These are phyloP conservation scores for Wickerhamomyces alni DNA, from an alignment of 805 yeast genomes.

Conservation along the genomic window DNA sequence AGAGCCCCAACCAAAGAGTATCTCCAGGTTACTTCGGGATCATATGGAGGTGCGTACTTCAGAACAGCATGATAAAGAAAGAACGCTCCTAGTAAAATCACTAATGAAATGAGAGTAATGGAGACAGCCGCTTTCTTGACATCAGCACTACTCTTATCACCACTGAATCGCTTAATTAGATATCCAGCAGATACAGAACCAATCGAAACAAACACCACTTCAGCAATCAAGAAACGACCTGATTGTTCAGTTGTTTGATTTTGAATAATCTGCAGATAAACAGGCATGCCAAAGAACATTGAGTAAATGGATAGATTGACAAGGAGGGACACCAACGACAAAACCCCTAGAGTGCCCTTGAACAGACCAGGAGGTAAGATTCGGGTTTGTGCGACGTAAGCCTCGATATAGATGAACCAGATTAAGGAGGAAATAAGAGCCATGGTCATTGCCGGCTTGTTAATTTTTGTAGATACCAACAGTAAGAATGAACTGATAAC, in stretches of 20 bases:
- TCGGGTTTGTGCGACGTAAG: conserved; percentile 27
- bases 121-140: conserved; percentile 2
- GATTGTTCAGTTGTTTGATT: conserved; percentile 28
- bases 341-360: conserved; percentile 29
- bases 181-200: conserved; percentile 29
- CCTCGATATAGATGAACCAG: conserved; percentile 29
- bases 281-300: conserved; percentile 1
- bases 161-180: conserved; percentile 3
- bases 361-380: conserved; percentile 31
- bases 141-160: neutral
- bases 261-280: conserved; percentile 16
- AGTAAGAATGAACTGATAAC: conserved; percentile 26
- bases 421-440: conserved; percentile 5
- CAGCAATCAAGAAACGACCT: conserved; percentile 30
- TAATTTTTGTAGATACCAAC: conserved; percentile 22
- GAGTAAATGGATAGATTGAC: neutral
- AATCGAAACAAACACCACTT: conserved; percentile 20
- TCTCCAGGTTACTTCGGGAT: conserved; percentile 8
- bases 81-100: conserved; percentile 5
- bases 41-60: conserved; percentile 5
- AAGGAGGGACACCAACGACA: conserved; percentile 19
- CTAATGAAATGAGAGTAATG: neutral
- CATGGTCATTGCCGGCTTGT: neutral
- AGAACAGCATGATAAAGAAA: conserved; percentile 2
- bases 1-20: conserved; percentile 20